Evolutionary conservation across 331 rosid species (phyloP).

Genomic region (Prunus yedoensis): DNA sequence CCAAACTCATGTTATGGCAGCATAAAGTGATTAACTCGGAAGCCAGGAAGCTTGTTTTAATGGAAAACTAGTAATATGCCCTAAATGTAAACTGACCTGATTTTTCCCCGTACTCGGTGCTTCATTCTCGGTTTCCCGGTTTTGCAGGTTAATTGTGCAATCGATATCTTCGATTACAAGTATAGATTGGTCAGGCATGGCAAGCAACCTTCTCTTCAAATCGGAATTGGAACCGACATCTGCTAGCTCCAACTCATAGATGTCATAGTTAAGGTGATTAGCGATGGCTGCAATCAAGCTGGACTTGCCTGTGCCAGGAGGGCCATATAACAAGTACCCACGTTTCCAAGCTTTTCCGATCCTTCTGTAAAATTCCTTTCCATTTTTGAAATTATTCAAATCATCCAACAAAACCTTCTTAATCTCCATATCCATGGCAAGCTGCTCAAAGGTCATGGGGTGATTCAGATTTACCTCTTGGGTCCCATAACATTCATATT

Average conservation of each 20-base stretch:
- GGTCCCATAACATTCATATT: neutral
- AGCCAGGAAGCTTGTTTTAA: no score
- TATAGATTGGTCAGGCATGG: conserved; percentile 6
- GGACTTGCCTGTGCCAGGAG: conserved; percentile 33
- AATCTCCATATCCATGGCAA: conserved; percentile 18
- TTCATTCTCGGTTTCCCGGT: neutral
- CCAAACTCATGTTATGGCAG: no score
- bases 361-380: conserved; percentile 23
- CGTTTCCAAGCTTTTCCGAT: conserved; percentile 27
- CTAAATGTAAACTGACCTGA: neutral
- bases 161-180: conserved; percentile 17
- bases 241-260: conserved; percentile 29
- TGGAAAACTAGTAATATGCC: no score
- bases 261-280: conserved; percentile 27
- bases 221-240: conserved; percentile 23
- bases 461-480: conserved; percentile 23
- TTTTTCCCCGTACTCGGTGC: neutral
- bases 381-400: conserved; percentile 12
- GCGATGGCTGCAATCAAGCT: conserved; percentile 36
- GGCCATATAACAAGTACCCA: conserved; percentile 28
- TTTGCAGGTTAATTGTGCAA: conserved; percentile 11
- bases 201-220: conserved; percentile 2
- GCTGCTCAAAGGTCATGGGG: conserved; percentile 10
- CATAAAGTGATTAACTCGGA: no score
- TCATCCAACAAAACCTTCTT: conserved; percentile 14